Base-by-base conservation (phyloP, 805 yeast genomes). In the Saturnispora mendoncae region DNA sequence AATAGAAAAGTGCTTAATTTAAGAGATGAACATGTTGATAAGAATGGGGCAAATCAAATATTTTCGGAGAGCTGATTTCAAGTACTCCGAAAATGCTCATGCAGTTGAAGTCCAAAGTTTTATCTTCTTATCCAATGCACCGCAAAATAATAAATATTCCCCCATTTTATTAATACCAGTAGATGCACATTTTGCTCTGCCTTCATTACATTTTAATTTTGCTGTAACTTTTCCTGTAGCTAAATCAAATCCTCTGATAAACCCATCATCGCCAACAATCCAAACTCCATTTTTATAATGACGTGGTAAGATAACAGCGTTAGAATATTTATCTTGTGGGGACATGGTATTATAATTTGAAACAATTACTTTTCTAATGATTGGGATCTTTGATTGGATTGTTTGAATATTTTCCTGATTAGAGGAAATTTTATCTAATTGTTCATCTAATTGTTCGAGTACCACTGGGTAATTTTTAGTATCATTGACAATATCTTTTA, bases 181-280 rank as follows among this genome's bases (percentile, higher is more conserved):
- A 23, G 57, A 54, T n/a, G 65, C 56, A 14, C 70, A 53, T 50
- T 76, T 77, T 29, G 79, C 69, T 29, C 75, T 63, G 2, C 78
- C 76, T 2, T 64, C 64, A 56, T 53, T 64, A 26, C 50, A 62
- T n/a, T 50, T 58, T 47, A 55, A 54, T 50, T 46, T 64, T 47
- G 42, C 66, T 37, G 58, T 55, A 15, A 56, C 61, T 46, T 48
- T 54, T 18, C 65, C 72, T 10, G 58, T 52, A 12, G 60, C 51
- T 21, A 78, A 46, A 49, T 79, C 80, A 8, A 80, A 52, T 0
- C 85, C 87, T 34, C 86, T 55, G 1, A 81, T 51, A 0, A 56
- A 45, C 0, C 88, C 90, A 55, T 80, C 87, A 47, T 81, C 87
- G 3, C 86, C 79, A 37, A 71, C 61, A 0, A 79, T 65, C 85